phyloP scores from a whole-genome alignment of 805 yeast species.

The Pichia membranifaciens region DNA sequence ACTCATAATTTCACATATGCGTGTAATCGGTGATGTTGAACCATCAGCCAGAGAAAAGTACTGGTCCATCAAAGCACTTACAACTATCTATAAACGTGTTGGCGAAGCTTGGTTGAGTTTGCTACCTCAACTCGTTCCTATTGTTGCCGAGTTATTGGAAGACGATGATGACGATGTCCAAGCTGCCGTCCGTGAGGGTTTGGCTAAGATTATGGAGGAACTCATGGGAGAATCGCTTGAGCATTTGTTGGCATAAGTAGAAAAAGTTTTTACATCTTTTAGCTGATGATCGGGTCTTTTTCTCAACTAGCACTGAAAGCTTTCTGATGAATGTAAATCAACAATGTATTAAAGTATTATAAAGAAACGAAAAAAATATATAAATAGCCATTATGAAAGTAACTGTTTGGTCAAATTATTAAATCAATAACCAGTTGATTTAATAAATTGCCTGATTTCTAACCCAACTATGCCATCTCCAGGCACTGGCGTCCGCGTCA shows the following conservation, averaged over 20 bases:
- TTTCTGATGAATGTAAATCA: background rate
- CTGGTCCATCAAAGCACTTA: constrained; percentile 78
- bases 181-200: constrained; percentile 80
- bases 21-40: constrained; percentile 37
- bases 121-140: constrained; percentile 91
- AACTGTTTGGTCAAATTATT: background rate
- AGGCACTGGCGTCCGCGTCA: constrained; percentile 9
- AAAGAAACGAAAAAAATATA: background rate
- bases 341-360: background rate
- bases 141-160: constrained; percentile 90
- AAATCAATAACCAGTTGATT: background rate
- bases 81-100: constrained; percentile 77
- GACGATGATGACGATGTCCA: constrained; percentile 95
- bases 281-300: too few relatives aligned
- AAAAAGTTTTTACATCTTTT: too few relatives aligned
- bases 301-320: too few relatives aligned
- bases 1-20: constrained; percentile 58
- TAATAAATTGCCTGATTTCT: constrained; percentile 11
- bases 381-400: too few relatives aligned
- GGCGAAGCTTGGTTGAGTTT: constrained; percentile 92
- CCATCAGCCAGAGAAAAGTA: constrained; percentile 54
- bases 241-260: constrained; percentile 29
- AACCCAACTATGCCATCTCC: constrained; percentile 6
- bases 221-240: constrained; percentile 95
- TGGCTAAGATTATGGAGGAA: constrained; percentile 85